Base-by-base conservation (phyloP, 2,329 filamentous ascomycete species). In the Lasiodiplodia sp. region DNA sequence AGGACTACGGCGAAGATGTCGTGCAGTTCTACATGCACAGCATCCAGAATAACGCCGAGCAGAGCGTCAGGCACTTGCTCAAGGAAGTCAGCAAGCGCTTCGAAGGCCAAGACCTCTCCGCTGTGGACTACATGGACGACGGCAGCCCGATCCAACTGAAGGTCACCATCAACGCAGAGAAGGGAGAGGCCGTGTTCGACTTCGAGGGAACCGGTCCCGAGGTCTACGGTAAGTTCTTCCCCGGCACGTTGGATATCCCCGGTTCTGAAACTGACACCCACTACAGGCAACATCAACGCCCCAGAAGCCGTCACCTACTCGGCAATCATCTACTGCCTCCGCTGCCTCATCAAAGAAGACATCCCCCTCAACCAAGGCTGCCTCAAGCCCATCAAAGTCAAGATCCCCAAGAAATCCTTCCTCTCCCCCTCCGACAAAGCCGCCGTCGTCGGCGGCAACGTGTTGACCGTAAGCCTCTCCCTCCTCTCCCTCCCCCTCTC, bases 301-400 rank as follows among this genome's bases (percentile, higher is more conserved):
- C 92, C 92, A 0, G 87, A 93, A 79, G 92, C 92, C 3, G 91
- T 96, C 58, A 94, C 92, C 0, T 93, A 92, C 80, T 91, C 88
- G 44, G 92, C 92, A 62, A 94, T 96, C 75, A 95, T 96, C 76
- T 96, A 96, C 84, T 93, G 91, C 73, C 84, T 96, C 14, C 89
- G 93, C 56, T 92, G 90, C 74, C 85, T 97, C 69, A 93, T 96
- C 73, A 89, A 87, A 47, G 88, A 92, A 72, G 92, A 95, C 72
- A 94, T 96, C 16, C 93, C 93, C 0, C 86, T 96, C 4, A 96
- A 96, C 81, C 93, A 96, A 80, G 93, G 93, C 71, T 96, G 93
- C 71, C 83, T 96, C 2, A 88, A 88, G 62, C 92, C 93, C 0
- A 92, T 96, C 73, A 86, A 88, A 66, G 91, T 96, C 75, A 84